A percentile compares a stretch with the other conserved stretches of the same genome.
Evolutionary conservation across 352 stramenopile genomes (phyloP).

Genomic region (Peronospora farinosa): DNA sequence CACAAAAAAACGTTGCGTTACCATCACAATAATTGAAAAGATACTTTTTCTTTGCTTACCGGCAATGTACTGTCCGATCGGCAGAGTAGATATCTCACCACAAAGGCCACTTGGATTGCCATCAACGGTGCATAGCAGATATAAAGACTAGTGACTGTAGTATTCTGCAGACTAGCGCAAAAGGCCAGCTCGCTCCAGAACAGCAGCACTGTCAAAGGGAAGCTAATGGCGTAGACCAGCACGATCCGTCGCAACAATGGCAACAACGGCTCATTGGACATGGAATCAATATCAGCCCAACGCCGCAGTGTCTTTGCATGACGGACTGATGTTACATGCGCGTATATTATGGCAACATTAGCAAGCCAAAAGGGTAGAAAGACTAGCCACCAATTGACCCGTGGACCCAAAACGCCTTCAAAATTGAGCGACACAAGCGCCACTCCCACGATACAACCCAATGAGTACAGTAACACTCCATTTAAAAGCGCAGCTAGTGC

Average conservation of each 20-base stretch:
- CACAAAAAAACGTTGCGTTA: background rate
- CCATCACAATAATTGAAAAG: conserved; percentile 1
- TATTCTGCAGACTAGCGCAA: conserved; percentile 58
- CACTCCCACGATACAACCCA: conserved; percentile 68
- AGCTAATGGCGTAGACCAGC: conserved; percentile 65
- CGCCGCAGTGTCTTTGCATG: conserved; percentile 59
- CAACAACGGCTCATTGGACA: conserved; percentile 78
- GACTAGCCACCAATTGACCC: conserved; percentile 75
- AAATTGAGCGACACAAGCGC: conserved; percentile 73
- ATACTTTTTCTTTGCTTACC: conserved; percentile 32
- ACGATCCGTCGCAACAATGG: conserved; percentile 70
- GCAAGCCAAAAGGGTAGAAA: conserved; percentile 79
- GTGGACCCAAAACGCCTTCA: conserved; percentile 50
- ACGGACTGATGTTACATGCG: conserved; percentile 54
- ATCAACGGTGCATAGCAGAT: conserved; percentile 74
- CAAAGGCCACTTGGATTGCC: conserved; percentile 75
- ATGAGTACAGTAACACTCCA: conserved; percentile 66
- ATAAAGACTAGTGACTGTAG: conserved; percentile 56
- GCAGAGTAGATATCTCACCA: conserved; percentile 77
- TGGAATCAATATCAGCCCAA: conserved; percentile 73
- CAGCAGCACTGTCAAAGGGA: conserved; percentile 62
- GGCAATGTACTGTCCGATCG: conserved; percentile 69
- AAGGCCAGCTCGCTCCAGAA: conserved; percentile 82
- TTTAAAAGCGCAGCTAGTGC: conserved; percentile 66
- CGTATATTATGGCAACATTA: conserved; percentile 52